phyloP scores from a whole-genome alignment of 1,139 yeast genomes.

The Meyerozyma guilliermondii region DNA sequence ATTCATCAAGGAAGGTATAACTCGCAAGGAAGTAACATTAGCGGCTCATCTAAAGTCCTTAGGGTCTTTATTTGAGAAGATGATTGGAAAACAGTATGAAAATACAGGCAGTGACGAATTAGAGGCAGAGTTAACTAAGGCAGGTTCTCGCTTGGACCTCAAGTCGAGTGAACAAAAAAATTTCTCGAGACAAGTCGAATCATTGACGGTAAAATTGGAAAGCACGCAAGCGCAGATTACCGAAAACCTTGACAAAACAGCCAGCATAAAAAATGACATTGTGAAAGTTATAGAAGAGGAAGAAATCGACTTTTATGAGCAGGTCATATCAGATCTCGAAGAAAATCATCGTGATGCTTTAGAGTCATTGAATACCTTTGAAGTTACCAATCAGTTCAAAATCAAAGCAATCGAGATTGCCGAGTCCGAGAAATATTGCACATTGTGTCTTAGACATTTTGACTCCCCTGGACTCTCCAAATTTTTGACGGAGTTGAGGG shows the following conservation, averaged over 20 bases:
- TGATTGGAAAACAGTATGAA: constrained; percentile 7
- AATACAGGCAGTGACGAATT: constrained; percentile 17
- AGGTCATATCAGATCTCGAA: constrained; percentile 51
- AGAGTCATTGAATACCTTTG: constrained; percentile 59
- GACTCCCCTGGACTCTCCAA: constrained; percentile 31
- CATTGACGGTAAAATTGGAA: constrained; percentile 11
- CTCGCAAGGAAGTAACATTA: constrained; percentile 7
- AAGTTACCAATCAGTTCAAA: constrained; percentile 63
- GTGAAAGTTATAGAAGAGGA: constrained; percentile 33
- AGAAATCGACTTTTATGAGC: constrained; percentile 46
- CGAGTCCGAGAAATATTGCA: constrained; percentile 48
- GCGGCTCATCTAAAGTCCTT: constrained; percentile 12
- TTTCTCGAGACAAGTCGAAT: constrained; percentile 11
- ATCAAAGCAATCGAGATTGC: constrained; percentile 61
- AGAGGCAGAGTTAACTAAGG: constrained; percentile 12
- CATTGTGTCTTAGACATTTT: constrained; percentile 62
- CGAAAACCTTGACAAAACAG: constrained; percentile 14
- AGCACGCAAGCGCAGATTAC: constrained; percentile 10
- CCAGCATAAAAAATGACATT: constrained; percentile 16
- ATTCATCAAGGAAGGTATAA: constrained; percentile 23
- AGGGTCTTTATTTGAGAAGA: constrained; percentile 14
- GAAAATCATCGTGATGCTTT: constrained; percentile 53
- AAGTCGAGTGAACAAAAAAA: constrained; percentile 7
- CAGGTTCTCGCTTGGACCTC: neutral
- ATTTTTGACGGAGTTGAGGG: constrained; percentile 30